Evolutionary conservation across 1,284 basidiomycete species (phyloP), one percentile per base, ranked within the genome.

Genomic region (Ustilago hordei): DNA sequence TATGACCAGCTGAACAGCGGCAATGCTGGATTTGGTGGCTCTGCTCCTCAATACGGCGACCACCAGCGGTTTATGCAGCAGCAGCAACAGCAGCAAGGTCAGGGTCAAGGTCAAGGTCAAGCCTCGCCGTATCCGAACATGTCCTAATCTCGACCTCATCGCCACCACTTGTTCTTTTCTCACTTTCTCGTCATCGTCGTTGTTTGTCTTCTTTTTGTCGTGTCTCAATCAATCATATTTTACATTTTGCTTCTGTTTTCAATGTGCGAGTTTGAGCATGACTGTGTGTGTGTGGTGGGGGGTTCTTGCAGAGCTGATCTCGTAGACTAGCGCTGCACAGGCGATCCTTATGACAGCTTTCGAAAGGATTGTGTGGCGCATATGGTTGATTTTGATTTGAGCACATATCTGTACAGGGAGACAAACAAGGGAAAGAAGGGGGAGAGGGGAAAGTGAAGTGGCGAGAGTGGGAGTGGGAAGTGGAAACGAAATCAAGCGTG

Each of bases 1-100:
- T 77, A 72, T 56, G 75, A 77, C 15, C 75, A 77, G 60, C 53
- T 66, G 31, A 62, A 19, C 48, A 75, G 55, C 67, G 60, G 58
- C 60, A 62, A 57, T 61, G 61, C 58, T 31, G 73, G 60, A 1
- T 68, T 64, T 15, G 63, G 68, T 15, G 63, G 68, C 12, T 65
- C 68, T 8, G 67, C 60, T 36, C 64, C 57, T 32, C 73, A 75
- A 45, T 71, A 64, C 19, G 45, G 47, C 55, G 64, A 70, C 35
- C 61, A 77, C 53, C 69, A 72, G 52, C 69, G 75, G 43, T 77
- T 77, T 57, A 43, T 69, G 36, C 64, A 60, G 53, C 59, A 65
- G 64, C 69, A 65, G 54, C 62, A 67, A 47, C 62, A 62, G 60
- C 69, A 70, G 43, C 69, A 65, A 17, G 65, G 54, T 8, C 64